Percentiles rank a stretch among this genome's conserved stretches.
phyloP scores from a whole-genome alignment of 768 basidiomycete genomes.

The Suillus alpinus region DNA sequence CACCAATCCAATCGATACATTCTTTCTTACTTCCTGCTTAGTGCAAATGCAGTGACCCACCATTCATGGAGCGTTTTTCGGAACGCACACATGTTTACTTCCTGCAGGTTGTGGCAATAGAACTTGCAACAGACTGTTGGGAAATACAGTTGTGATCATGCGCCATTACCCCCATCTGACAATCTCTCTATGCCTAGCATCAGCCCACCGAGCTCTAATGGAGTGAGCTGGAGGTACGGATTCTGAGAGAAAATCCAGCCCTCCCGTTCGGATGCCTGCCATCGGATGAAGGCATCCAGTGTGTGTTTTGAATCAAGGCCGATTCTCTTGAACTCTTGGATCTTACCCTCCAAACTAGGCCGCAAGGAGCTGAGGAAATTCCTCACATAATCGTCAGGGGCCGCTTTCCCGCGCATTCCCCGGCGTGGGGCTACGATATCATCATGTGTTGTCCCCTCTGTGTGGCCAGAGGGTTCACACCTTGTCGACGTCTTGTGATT shows the following conservation, averaged over 20 bases:
- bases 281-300: slow-evolving; percentile 21
- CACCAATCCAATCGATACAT: slow-evolving; percentile 8
- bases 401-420: neutral
- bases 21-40: slow-evolving; percentile 16
- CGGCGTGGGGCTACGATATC: neutral
- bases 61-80: slow-evolving; percentile 24
- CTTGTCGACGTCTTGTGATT: too few species aligned
- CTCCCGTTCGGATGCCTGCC: slow-evolving; percentile 15
- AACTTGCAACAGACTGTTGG: neutral
- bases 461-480: neutral
- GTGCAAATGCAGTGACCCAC: slow-evolving; percentile 18
- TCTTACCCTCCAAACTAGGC: slow-evolving; percentile 20
- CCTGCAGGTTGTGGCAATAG: slow-evolving; percentile 4
- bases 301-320: slow-evolving; percentile 22
- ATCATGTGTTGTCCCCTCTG: neutral
- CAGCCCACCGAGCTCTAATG: slow-evolving; percentile 18
- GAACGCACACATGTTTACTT: slow-evolving; percentile 16
- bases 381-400: slow-evolving; percentile 1
- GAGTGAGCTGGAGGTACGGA: slow-evolving; percentile 15
- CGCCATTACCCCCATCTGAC: neutral
- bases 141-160: neutral
- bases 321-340: slow-evolving; percentile 17
- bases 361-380: slow-evolving; percentile 19
- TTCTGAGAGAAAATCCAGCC: slow-evolving; percentile 16
- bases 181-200: slow-evolving; percentile 11